These are phyloP conservation scores for Cucumis cinereus DNA, from an alignment of 306 rosid genomes.

Conservation along the genomic window DNA sequence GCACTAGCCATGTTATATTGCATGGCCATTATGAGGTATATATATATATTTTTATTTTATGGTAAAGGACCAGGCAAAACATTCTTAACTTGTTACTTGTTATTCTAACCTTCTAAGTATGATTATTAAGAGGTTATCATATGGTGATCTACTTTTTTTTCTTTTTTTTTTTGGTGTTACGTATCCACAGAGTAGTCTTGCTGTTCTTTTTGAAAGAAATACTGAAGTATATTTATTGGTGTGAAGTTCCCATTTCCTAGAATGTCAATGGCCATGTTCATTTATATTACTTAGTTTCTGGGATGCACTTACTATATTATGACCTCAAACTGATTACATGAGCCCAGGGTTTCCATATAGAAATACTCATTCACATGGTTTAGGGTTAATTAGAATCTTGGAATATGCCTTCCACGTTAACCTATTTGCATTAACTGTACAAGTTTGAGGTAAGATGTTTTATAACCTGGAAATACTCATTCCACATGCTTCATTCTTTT, in stretches of 20 bases:
- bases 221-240: neutral
- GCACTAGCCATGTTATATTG: slow-evolving; percentile 62
- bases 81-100: neutral
- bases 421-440: neutral
- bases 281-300: neutral
- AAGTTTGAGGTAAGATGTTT: neutral
- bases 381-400: neutral
- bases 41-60: neutral
- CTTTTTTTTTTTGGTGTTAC: neutral
- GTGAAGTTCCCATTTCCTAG: neutral
- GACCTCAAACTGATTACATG: neutral
- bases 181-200: neutral
- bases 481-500: neutral
- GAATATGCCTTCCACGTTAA: neutral
- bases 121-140: neutral
- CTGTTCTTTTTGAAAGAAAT: neutral
- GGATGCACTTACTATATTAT: neutral
- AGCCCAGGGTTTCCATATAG: neutral
- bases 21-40: slow-evolving; percentile 68
- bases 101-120: neutral
- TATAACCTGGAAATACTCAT: neutral
- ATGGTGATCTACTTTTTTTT: neutral
- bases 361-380: no score
- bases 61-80: neutral
- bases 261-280: neutral